Conservation (phyloP, 164 flowering plant genomes). For the Hamamelis virginiana region DNA sequence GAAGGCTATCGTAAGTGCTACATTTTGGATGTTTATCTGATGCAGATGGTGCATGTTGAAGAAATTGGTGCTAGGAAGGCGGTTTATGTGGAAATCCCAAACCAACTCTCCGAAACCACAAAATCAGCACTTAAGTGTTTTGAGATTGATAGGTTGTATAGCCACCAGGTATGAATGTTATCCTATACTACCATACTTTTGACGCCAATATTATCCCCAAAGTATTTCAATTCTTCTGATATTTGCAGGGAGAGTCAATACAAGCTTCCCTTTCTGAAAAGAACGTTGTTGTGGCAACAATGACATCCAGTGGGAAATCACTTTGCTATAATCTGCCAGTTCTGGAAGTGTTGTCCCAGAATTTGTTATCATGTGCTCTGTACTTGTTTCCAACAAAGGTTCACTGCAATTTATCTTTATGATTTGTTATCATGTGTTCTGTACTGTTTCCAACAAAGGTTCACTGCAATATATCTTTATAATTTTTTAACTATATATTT, state of each 20-base stretch:
- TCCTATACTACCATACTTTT: slow-evolving; percentile 2
- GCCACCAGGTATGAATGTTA: slow-evolving; percentile 74
- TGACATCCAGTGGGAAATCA: slow-evolving; percentile 98
- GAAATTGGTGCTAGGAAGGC: slow-evolving; percentile 65
- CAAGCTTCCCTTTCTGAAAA: slow-evolving; percentile 70
- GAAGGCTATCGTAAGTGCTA: slow-evolving; percentile 1
- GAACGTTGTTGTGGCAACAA: slow-evolving; percentile 85
- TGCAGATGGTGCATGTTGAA: slow-evolving; percentile 85
- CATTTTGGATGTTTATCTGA: slow-evolving; percentile 8
- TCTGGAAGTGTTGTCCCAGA: slow-evolving; percentile 62
- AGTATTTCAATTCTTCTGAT: neutral
- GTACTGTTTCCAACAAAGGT: slow-evolving; percentile 97
- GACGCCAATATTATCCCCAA: neutral
- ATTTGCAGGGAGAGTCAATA: slow-evolving; percentile 75
- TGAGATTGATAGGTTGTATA: slow-evolving; percentile 69
- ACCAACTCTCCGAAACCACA: slow-evolving; percentile 48
- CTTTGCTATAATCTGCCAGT: slow-evolving; percentile 96
- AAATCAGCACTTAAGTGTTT: slow-evolving; percentile 51
- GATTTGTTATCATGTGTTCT: slow-evolving; percentile 67
- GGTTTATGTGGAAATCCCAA: slow-evolving; percentile 54
- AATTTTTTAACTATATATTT: neutral
- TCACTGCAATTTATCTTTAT: neutral
- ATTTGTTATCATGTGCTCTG: slow-evolving; percentile 64
- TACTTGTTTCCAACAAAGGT: slow-evolving; percentile 99
- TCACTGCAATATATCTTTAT: neutral